A percentile compares a stretch with the other conserved stretches of the same genome.
Evolutionary conservation across 2,329 filamentous ascomycete species (phyloP).

Genomic region (Epicoccum nigrum): DNA sequence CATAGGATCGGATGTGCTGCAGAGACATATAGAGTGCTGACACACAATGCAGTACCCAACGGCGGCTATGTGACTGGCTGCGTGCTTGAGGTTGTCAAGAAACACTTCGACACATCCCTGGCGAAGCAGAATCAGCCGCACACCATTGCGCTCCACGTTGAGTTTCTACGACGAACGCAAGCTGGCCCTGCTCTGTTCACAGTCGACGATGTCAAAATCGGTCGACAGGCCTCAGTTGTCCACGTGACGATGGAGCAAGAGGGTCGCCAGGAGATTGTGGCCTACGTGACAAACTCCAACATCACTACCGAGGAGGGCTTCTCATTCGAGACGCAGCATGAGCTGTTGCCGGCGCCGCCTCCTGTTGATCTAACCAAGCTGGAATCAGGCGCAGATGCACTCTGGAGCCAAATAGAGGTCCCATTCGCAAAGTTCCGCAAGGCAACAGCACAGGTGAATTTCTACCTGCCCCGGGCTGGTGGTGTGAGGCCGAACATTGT

Average conservation of each 20-base stretch:
- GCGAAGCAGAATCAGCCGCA: slow-evolving; percentile 65
- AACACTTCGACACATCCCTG: slow-evolving; percentile 65
- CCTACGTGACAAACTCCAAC: slow-evolving; percentile 70
- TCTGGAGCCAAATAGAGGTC: slow-evolving; percentile 56
- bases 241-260: slow-evolving; percentile 66
- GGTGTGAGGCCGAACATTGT: slow-evolving; percentile 51
- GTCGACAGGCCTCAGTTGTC: slow-evolving; percentile 66
- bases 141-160: slow-evolving; percentile 68
- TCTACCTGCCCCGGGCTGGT: slow-evolving; percentile 59
- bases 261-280: slow-evolving; percentile 65
- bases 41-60: slow-evolving; percentile 64
- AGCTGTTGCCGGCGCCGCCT: slow-evolving; percentile 54
- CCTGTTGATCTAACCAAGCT: slow-evolving; percentile 53
- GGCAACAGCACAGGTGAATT: slow-evolving; percentile 58
- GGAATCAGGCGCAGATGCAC: slow-evolving; percentile 51
- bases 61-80: slow-evolving; percentile 71
- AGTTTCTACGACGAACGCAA: slow-evolving; percentile 69
- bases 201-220: slow-evolving; percentile 69
- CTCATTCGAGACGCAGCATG: slow-evolving; percentile 62
- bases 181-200: slow-evolving; percentile 62
- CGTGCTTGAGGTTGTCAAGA: slow-evolving; percentile 64
- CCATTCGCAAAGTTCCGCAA: slow-evolving; percentile 56
- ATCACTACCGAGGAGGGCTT: slow-evolving; percentile 64
- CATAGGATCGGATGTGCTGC: not conserved
- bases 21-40: not conserved